Conservation (phyloP, 441 rosid species). For the Bruguiera hainesii region DNA sequence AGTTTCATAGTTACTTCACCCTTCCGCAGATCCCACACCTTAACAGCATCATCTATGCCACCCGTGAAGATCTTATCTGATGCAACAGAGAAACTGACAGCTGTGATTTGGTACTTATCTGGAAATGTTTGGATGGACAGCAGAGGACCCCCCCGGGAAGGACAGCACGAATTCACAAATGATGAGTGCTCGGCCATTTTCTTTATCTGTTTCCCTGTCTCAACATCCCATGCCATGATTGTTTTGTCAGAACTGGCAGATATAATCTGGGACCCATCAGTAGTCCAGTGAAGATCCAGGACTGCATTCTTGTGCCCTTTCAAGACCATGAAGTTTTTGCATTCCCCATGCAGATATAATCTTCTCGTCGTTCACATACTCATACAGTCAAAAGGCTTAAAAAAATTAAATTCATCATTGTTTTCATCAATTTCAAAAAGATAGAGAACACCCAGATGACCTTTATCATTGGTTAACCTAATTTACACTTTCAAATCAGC, state of each 20-base stretch:
- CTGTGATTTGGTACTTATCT: conserved; percentile 91
- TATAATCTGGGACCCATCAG: conserved; percentile 79
- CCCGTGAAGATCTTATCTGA: conserved; percentile 90
- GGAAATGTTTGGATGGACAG: conserved; percentile 90
- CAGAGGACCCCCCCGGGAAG: conserved; percentile 86
- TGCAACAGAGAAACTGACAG: conserved; percentile 86
- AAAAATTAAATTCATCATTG: too few species aligned
- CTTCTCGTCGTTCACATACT: too few species aligned
- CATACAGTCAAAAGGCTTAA: too few species aligned
- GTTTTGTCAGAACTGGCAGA: conserved; percentile 94
- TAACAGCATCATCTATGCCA: conserved; percentile 79
- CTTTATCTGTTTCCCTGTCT: conserved; percentile 84
- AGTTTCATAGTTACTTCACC: conserved; percentile 89
- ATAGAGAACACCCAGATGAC: too few species aligned
- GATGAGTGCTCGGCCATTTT: conserved; percentile 96
- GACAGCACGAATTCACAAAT: conserved; percentile 85
- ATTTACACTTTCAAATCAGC: too few species aligned
- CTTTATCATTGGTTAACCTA: too few species aligned
- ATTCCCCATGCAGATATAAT: conserved; percentile 49
- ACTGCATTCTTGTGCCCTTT: conserved; percentile 94
- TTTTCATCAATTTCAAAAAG: too few species aligned
- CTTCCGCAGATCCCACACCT: conserved; percentile 88
- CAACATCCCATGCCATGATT: conserved; percentile 87
- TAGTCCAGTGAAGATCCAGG: conserved; percentile 87
- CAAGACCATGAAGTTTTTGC: conserved; percentile 89